Percentiles rank a stretch among this genome's conserved stretches.
Evolutionary conservation across 2,329 filamentous ascomycete genomes (phyloP).

Genomic region (Venturiaceae sp.): DNA sequence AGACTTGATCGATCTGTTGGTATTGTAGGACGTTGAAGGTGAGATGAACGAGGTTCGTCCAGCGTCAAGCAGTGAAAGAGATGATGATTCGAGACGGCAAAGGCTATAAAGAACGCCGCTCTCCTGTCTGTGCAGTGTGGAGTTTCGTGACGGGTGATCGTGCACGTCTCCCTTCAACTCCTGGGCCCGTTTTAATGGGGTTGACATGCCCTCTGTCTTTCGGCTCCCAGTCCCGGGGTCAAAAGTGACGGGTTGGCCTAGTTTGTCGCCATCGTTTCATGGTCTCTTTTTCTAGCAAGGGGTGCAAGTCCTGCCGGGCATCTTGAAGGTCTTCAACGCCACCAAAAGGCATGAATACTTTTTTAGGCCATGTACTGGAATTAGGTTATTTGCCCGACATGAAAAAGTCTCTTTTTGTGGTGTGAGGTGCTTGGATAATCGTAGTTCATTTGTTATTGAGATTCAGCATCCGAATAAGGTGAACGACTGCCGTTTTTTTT

Average conservation of each 20-base stretch:
- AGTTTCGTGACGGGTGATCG: constrained; percentile 1
- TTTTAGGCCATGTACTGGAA: neutral
- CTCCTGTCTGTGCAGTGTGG: neutral
- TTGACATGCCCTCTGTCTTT: neutral
- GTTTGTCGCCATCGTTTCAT: neutral
- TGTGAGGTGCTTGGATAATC: neutral
- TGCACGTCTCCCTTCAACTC: neutral
- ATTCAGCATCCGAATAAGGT: too few species aligned
- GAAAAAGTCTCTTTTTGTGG: neutral
- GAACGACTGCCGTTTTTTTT: too few species aligned
- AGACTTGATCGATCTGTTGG: too few species aligned
- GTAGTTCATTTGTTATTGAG: too few species aligned
- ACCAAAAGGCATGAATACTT: neutral
- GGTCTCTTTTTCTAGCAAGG: neutral
- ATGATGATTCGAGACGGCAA: neutral
- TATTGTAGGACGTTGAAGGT: neutral
- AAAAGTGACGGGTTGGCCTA: neutral
- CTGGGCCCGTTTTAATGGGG: neutral
- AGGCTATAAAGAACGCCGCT: neutral
- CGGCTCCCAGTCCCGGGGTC: neutral
- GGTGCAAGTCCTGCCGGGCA: neutral
- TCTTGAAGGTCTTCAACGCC: neutral
- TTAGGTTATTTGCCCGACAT: neutral
- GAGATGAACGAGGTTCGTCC: neutral
- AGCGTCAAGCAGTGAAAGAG: neutral